phyloP scores from a whole-genome alignment of 2,329 filamentous ascomycete genomes.

The Cladobotryum protrusum region DNA sequence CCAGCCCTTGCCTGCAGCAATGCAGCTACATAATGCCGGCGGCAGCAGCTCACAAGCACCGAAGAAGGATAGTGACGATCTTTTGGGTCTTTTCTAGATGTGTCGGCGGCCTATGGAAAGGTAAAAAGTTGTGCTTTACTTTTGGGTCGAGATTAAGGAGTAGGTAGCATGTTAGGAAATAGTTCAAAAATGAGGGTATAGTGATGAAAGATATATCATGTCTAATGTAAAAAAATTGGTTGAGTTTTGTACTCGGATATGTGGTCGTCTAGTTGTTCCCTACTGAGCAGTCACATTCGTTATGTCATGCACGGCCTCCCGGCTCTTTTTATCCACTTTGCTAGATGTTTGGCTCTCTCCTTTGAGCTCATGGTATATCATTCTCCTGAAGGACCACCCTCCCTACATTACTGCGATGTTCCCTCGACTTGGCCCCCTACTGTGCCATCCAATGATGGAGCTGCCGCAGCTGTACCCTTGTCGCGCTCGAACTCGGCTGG shows the following conservation, averaged over 20 bases:
- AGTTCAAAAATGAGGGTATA: conserved; percentile 8
- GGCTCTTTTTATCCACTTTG: background rate
- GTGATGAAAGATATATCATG: conserved; percentile 5
- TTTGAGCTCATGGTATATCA: background rate
- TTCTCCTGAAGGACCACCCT: background rate
- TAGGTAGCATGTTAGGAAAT: background rate
- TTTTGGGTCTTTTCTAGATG: conserved; percentile 40
- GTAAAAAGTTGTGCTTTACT: background rate
- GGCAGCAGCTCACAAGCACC: conserved; percentile 32
- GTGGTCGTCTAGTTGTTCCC: background rate
- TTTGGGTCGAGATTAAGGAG: background rate
- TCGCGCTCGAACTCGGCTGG: conserved; percentile 81
- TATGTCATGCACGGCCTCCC: background rate
- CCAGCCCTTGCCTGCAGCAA: conserved; percentile 58
- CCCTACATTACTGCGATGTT: conserved; percentile 14
- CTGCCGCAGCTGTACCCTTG: conserved; percentile 29
- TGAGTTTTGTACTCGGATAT: background rate
- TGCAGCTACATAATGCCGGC: conserved; percentile 44
- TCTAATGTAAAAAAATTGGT: background rate
- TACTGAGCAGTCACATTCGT: background rate
- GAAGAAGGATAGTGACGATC: conserved; percentile 57
- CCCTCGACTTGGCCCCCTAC: conserved; percentile 37
- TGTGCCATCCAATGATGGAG: conserved; percentile 39
- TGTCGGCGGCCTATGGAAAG: background rate
- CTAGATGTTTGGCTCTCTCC: background rate